Evolutionary conservation across 164 flowering plant species (phyloP), one percentile per base, ranked within the genome.

Genomic region (Chloranthus sessilifolius): DNA sequence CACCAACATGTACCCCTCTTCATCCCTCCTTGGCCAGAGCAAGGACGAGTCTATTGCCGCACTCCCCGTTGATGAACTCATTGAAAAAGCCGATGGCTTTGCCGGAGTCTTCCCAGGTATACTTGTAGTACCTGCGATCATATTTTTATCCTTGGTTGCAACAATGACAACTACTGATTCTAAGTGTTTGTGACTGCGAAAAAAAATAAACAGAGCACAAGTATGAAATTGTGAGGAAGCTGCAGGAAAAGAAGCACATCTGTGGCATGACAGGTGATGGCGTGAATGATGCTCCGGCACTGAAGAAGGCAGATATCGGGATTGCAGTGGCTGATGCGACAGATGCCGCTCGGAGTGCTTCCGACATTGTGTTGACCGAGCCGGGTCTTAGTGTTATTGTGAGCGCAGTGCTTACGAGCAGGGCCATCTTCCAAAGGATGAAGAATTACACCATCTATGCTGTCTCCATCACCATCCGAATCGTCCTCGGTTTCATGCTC

Each of bases 221-320:
- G 42, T 71, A 67, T 44, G 75, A 71, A 56, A 71, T 71, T 21
- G 75, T 71, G 59, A 67, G 58, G 69, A 67, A 58, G 47, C 61
- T 71, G 27, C 75, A 71, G 23, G 72, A 67, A 37, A 64, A 63
- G 50, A 64, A 64, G 21, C 75, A 71, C 53, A 71, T 71, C 2
- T 71, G 75, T 29, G 75, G 75, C 9, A 71, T 71, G 75, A 71
- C 75, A 27, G 75, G 75, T 23, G 75, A 71, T 38, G 75, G 75
- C 10, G 75, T 71, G 37, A 71, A 71, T 27, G 75, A 71, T 21
- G 75, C 75, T 2, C 75, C 75, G 1, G 75, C 75, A 11, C 47
- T 67, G 29, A 71, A 71, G 55, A 63, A 58, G 35, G 75, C 75
- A 0, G 75, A 71, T 50, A 71, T 71, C 23, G 75, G 75, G 1